These are phyloP conservation scores for Gossypium turneri DNA, from an alignment of 345 rosid genomes.

Conservation along the genomic window DNA sequence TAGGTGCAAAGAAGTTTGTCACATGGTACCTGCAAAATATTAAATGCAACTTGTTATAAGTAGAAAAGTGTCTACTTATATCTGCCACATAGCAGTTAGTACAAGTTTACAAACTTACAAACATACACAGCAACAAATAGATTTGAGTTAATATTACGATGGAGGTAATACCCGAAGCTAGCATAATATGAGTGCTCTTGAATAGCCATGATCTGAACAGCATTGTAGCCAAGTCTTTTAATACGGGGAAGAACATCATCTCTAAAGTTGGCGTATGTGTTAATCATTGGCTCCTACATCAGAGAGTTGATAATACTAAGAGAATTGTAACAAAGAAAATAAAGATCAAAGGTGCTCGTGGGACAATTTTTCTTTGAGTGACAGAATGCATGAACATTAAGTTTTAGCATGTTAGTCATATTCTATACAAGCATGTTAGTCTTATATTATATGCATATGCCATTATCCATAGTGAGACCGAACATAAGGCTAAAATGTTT, in stretches of 20 bases:
- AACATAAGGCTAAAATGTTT: not conserved
- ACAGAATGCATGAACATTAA: not conserved
- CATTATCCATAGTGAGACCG: not conserved
- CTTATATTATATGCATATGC: not conserved
- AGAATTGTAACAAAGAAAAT: constrained; percentile 8
- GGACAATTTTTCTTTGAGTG: constrained; percentile 1
- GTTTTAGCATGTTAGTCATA: not conserved
- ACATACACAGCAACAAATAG: not conserved
- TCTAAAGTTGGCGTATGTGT: constrained; percentile 84
- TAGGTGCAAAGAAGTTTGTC: constrained; percentile 92
- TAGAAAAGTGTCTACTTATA: constrained; percentile 1
- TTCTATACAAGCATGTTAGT: not conserved
- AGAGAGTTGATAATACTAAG: constrained; percentile 20
- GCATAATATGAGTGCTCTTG: no score
- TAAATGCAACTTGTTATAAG: constrained; percentile 21
- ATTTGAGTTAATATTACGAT: not conserved
- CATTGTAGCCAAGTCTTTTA: no score
- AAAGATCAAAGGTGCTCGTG: not conserved
- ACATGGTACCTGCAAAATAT: constrained; percentile 83
- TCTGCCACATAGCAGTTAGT: not conserved
- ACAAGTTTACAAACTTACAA: not conserved
- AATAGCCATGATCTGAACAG: no score
- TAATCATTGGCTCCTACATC: constrained; percentile 81
- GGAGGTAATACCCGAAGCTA: constrained; percentile 77
- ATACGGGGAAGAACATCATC: constrained; percentile 98